phyloP scores from a whole-genome alignment of 2,329 filamentous ascomycete species.

The Clarireedia paspali region DNA sequence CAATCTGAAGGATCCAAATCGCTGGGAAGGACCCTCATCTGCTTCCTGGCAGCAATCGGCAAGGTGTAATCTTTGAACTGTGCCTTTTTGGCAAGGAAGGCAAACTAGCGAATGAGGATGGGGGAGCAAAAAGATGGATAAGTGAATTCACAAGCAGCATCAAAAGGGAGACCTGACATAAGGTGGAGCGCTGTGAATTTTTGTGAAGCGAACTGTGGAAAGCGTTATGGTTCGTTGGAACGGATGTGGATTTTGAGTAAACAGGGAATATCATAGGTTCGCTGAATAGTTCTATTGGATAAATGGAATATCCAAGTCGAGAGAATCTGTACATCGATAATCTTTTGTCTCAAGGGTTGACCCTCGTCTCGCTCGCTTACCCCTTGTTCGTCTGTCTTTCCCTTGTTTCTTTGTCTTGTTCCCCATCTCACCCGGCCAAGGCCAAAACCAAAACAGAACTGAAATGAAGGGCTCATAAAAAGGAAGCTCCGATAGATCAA shows the following conservation, averaged over 20 bases:
- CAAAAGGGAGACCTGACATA: background rate
- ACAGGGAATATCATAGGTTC: background rate
- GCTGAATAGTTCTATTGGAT: background rate
- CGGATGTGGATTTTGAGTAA: background rate
- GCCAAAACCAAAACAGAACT: no score
- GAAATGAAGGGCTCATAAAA: no score
- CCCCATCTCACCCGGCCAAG: no score
- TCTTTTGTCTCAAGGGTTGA: background rate
- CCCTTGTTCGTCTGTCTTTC: background rate
- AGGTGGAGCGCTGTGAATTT: no score
- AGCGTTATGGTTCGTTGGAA: background rate
- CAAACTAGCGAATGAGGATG: background rate
- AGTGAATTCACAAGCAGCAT: background rate
- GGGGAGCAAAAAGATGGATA: background rate
- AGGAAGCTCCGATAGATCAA: no score
- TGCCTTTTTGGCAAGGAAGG: background rate
- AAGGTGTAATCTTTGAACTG: background rate
- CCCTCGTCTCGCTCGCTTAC: background rate
- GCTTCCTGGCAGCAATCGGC: background rate
- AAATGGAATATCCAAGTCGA: background rate
- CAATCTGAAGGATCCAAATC: conserved; percentile 4
- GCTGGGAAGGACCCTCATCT: conserved; percentile 2
- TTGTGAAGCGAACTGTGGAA: background rate
- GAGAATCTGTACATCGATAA: background rate
- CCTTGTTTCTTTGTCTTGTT: background rate